Conservation (phyloP, 352 stramenopile genomes). For the Pythium oligandrum region DNA sequence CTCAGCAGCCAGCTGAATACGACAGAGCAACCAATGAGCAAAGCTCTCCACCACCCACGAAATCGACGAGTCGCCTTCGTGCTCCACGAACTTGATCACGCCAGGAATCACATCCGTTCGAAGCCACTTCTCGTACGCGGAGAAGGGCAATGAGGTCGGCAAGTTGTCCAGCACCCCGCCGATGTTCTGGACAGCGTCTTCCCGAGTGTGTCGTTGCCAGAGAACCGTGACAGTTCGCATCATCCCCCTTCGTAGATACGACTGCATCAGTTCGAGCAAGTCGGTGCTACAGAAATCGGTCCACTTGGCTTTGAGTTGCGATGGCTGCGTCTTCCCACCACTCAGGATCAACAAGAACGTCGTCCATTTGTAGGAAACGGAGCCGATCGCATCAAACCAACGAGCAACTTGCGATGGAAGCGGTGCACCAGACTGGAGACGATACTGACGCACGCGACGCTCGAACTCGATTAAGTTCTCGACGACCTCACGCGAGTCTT, state of each 20-base stretch:
- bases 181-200: constrained; percentile 28
- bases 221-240: constrained; percentile 49
- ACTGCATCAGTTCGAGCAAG: constrained; percentile 30
- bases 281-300: constrained; percentile 26
- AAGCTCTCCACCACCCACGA: constrained; percentile 4
- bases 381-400: constrained; percentile 18
- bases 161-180: constrained; percentile 29
- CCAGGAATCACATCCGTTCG: constrained; percentile 43
- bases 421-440: background rate
- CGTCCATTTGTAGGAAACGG: constrained; percentile 53
- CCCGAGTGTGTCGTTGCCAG: constrained; percentile 47
- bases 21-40: constrained; percentile 10
- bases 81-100: constrained; percentile 26
- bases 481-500: constrained; percentile 16
- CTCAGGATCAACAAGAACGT: constrained; percentile 49
- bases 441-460: constrained; percentile 11
- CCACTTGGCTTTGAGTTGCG: constrained; percentile 26
- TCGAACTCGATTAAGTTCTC: constrained; percentile 14
- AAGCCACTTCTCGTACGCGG: constrained; percentile 47
- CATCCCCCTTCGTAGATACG: constrained; percentile 40
- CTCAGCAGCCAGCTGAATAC: constrained; percentile 7
- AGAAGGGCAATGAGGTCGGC: constrained; percentile 34
- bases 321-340: constrained; percentile 1
- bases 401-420: background rate
- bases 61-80: constrained; percentile 3